Percentiles rank a stretch among this genome's conserved stretches.
Conservation (phyloP, 306 rosid species). For the Datisca glomerata region DNA sequence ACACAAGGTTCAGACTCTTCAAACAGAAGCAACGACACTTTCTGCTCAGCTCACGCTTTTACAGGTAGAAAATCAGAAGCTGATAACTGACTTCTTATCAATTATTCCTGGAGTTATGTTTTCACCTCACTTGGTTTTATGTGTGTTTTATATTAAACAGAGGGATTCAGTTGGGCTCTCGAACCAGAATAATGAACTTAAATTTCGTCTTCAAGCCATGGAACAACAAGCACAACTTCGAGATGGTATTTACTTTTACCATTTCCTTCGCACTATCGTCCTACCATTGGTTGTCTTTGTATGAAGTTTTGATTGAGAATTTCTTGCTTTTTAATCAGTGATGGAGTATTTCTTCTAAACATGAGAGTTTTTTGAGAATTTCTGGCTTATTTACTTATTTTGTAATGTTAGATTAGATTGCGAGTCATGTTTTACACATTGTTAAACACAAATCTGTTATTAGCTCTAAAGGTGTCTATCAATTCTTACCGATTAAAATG, state of each 20-base stretch:
- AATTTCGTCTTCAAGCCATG: slow-evolving; percentile 98
- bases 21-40: slow-evolving; percentile 89
- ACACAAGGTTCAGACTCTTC: slow-evolving; percentile 90
- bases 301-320: background rate
- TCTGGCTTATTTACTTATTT: background rate
- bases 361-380: background rate
- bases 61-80: slow-evolving; percentile 41
- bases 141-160: slow-evolving; percentile 23
- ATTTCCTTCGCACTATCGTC: background rate
- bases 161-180: slow-evolving; percentile 84
- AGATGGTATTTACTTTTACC: slow-evolving; percentile 50
- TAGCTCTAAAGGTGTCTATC: no score
- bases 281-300: background rate
- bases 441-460: no score
- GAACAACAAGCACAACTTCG: slow-evolving; percentile 93
- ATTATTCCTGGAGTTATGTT: no score
- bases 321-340: background rate
- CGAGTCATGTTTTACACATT: slow-evolving; percentile 6
- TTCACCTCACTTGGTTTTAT: slow-evolving; percentile 5
- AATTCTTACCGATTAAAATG: no score
- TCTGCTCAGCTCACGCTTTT: slow-evolving; percentile 84
- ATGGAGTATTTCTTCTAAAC: background rate
- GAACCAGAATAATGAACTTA: slow-evolving; percentile 84
- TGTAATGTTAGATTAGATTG: background rate
- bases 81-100: background rate